Conservation (phyloP, 176 grass and related monocot species). For the Musa itinerans region DNA sequence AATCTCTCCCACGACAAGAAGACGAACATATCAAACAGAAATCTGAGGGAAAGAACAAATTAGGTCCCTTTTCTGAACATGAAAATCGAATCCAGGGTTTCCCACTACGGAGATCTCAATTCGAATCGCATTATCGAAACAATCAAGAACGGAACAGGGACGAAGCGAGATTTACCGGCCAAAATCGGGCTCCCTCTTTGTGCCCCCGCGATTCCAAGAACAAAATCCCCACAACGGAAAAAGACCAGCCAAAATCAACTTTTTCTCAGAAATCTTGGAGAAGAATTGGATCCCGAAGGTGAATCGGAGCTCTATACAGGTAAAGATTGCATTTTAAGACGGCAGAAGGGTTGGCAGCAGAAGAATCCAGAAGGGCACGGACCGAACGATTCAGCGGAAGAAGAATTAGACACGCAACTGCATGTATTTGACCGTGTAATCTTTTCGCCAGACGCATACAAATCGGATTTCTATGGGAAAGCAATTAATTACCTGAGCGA, state of each 20-base stretch:
- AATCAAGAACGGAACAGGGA: not conserved
- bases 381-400: not conserved
- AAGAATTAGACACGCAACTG: not conserved
- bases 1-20: not conserved
- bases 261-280: not conserved
- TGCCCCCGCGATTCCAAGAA: not conserved
- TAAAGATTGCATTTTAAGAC: conserved; percentile 1
- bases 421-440: not conserved
- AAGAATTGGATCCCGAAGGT: not conserved
- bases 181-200: not conserved
- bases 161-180: conserved; percentile 3
- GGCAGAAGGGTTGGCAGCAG: not conserved
- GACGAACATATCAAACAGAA: not conserved
- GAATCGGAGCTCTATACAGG: not conserved
- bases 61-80: not conserved
- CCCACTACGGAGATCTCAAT: not conserved
- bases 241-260: not conserved
- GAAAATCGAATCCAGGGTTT: no score
- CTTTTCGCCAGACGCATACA: not conserved
- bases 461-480: not conserved
- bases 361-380: conserved; percentile 19
- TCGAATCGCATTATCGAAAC: not conserved
- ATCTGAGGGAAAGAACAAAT: not conserved
- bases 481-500: conserved; percentile 1
- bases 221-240: not conserved